Conservation (phyloP, 2,329 filamentous ascomycete species). For the Colletotrichum eremochloae region DNA sequence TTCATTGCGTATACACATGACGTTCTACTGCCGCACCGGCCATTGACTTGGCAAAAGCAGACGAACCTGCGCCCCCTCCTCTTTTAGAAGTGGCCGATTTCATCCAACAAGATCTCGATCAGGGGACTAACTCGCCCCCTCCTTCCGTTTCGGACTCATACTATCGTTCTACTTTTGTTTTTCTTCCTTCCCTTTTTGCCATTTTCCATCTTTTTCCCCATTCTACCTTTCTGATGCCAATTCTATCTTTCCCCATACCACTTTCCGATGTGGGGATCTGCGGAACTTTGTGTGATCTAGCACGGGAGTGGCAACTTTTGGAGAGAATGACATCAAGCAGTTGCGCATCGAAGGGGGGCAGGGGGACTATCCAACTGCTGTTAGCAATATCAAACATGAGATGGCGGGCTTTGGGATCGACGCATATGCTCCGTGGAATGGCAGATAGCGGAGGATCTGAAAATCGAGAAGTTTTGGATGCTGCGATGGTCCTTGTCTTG, state of each 20-base stretch:
- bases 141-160: background rate
- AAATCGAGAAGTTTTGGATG: background rate
- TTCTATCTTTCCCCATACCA: background rate
- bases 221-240: conserved; percentile 1
- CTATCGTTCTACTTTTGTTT: background rate
- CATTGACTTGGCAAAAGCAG: background rate
- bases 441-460: background rate
- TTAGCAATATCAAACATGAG: background rate
- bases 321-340: background rate
- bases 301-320: background rate
- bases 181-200: background rate
- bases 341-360: background rate
- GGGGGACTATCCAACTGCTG: background rate
- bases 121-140: background rate
- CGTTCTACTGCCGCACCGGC: background rate
- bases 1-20: background rate
- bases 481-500: background rate
- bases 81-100: background rate
- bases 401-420: background rate
- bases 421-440: background rate
- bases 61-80: background rate
- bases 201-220: background rate
- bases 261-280: conserved; percentile 6
- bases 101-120: conserved; percentile 1
- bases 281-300: background rate